phyloP scores from a whole-genome alignment of 2,329 filamentous ascomycete species.

The Exophiala sp. region DNA sequence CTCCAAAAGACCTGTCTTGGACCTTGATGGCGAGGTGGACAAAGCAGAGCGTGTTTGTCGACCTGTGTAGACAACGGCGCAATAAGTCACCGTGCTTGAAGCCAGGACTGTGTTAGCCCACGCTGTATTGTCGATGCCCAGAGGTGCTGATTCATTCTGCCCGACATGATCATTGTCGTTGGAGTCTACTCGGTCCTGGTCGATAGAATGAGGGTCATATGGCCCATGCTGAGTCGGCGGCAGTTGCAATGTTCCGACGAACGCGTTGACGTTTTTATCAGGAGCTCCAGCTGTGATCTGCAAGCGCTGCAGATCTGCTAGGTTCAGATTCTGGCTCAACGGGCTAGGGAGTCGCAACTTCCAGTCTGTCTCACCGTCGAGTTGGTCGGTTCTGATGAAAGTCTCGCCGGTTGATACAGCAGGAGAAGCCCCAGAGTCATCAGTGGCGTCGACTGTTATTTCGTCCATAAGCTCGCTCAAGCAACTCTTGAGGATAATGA shows the following conservation, averaged over 20 bases:
- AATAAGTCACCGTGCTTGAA: conserved; percentile 82
- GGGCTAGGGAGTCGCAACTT: conserved; percentile 86
- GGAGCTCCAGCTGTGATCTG: conserved; percentile 81
- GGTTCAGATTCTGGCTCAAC: conserved; percentile 72
- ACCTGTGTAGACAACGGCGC: conserved; percentile 90
- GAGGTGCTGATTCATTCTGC: conserved; percentile 55
- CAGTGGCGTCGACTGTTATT: conserved; percentile 30
- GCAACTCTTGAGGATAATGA: conserved; percentile 84
- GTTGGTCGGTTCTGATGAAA: conserved; percentile 94
- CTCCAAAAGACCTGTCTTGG: conserved; percentile 89
- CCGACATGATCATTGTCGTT: not conserved
- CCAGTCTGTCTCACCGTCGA: conserved; percentile 98
- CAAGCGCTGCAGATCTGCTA: conserved; percentile 65
- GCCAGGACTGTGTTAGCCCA: conserved; percentile 98
- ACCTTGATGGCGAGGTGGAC: conserved; percentile 85
- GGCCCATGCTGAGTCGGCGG: conserved; percentile 51
- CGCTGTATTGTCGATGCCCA: conserved; percentile 94
- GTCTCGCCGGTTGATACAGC: conserved; percentile 63
- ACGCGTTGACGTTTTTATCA: conserved; percentile 91
- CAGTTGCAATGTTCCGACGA: conserved; percentile 82
- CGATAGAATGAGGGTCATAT: conserved; percentile 45
- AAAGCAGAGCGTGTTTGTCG: conserved; percentile 89
- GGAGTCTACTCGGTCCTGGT: conserved; percentile 23
- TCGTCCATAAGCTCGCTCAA: conserved; percentile 50
- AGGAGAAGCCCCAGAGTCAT: conserved; percentile 9